Conservation (phyloP, 495 filamentous ascomycete species). For the Tuber calosporum region DNA sequence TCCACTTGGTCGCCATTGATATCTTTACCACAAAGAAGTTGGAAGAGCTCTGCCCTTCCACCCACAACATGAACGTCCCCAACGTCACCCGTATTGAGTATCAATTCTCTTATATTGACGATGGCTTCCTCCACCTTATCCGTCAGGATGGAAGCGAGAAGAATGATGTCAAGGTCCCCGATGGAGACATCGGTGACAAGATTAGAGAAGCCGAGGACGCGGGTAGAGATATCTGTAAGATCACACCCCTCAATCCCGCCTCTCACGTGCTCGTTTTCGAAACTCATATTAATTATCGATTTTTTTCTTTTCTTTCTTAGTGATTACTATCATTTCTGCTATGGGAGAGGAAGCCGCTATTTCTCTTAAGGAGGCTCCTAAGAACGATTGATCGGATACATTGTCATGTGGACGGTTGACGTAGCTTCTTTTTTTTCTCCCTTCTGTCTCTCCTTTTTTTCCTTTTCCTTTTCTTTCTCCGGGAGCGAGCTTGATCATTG, state of each 20-base stretch:
- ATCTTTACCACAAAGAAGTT: constrained; percentile 99
- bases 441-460: constrained; percentile 16
- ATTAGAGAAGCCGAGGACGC: constrained; percentile 62
- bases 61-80: constrained; percentile 99
- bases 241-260: neutral
- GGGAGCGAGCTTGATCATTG: constrained; percentile 37
- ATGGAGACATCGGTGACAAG: constrained; percentile 76
- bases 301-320: constrained; percentile 45
- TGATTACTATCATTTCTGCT: constrained; percentile 80
- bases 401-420: constrained; percentile 10
- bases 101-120: constrained; percentile 66
- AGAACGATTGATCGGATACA: constrained; percentile 9
- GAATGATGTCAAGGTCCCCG: constrained; percentile 90
- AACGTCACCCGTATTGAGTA: constrained; percentile 83
- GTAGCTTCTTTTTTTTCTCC: constrained; percentile 17
- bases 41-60: constrained; percentile 97
- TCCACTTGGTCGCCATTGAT: constrained; percentile 91
- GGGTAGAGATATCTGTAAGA: constrained; percentile 76
- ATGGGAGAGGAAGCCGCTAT: constrained; percentile 94
- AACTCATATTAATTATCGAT: neutral
- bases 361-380: constrained; percentile 83
- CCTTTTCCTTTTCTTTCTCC: constrained; percentile 31
- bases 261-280: neutral
- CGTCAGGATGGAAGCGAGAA: constrained; percentile 70
- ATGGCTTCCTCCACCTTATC: constrained; percentile 87